Evolutionary conservation across 108 stramenopile genomes (phyloP), one percentile per base, ranked within the genome.

Genomic region (Conticribra guillardii): DNA sequence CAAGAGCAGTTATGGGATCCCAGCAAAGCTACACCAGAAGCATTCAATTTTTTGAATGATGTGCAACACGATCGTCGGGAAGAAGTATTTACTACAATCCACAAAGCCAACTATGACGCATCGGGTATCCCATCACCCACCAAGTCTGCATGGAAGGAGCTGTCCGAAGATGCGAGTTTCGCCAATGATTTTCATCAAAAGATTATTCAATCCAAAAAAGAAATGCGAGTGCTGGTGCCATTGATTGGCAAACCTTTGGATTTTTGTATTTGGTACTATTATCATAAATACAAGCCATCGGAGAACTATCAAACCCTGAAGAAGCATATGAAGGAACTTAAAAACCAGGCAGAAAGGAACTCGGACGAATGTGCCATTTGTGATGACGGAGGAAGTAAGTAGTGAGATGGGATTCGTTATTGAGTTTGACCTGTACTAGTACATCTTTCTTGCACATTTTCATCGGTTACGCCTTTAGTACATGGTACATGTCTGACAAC

Each of bases 221-320:
- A 67, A 29, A 46, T 76, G 46, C 48, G 26, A 28, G 4, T 14
- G n/a, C 50, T 76, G 26, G 66, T 66, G 48, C 46, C 46, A 19
- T 52, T 29, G 4, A 0, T 76, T 32, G 19, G 53, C 2, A 67
- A 55, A 32, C 74, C 67, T 17, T 26, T 76, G 22, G 66, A 59
- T 21, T 76, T 76, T 63, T 76, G 74, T 37, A 24, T 67, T 19
- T 76, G 74, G 74, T 76, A 76, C 37, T 76, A 76, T 45, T 76
- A 76, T 56, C 44, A 53, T 44, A 61, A 54, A 32, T 76, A 76
- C 67, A 76, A 76, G 32, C 32, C 30, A 24, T 70, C 69, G 4
- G 31, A 52, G 2, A 50, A 70, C 30, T 70, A 60, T 29, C 1
- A 50, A 34, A 4, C 18, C 0, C 34, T 70, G 50, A 71, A 71